A percentile compares a stretch with the other conserved stretches of the same genome.
Conservation (phyloP, 805 yeast genomes). For the Pachysolen tannophilus region DNA sequence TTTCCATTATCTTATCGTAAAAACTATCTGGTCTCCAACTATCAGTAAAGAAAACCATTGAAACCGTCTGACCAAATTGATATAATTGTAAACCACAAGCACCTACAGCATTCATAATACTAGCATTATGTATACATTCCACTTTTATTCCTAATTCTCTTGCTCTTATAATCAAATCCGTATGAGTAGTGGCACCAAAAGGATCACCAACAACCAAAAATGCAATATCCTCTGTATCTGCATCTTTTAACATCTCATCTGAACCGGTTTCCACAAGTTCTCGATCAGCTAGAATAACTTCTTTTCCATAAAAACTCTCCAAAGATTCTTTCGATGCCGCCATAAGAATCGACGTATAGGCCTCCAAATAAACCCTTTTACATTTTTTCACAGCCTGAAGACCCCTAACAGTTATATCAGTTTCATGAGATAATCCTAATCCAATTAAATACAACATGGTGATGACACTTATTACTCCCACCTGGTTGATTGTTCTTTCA, state of each 20-base stretch:
- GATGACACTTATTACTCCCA: too few relatives aligned
- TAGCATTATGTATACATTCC: slow-evolving; percentile 88
- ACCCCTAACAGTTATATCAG: slow-evolving; percentile 93
- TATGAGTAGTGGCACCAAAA: slow-evolving; percentile 97
- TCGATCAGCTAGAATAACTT: slow-evolving; percentile 84
- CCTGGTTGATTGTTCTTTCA: too few relatives aligned
- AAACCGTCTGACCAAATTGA: slow-evolving; percentile 95
- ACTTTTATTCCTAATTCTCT: slow-evolving; percentile 72
- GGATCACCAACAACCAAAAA: slow-evolving; percentile 96
- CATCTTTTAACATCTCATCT: slow-evolving; percentile 72
- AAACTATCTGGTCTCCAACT: slow-evolving; percentile 95
- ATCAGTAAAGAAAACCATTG: slow-evolving; percentile 92
- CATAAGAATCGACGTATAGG: slow-evolving; percentile 92
- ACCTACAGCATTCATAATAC: slow-evolving; percentile 97
- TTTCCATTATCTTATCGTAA: slow-evolving; percentile 82
- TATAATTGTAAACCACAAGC: slow-evolving; percentile 95
- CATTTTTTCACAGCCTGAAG: slow-evolving; percentile 76
- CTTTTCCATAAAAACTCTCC: slow-evolving; percentile 80
- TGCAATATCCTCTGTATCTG: slow-evolving; percentile 78
- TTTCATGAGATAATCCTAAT: slow-evolving; percentile 79
- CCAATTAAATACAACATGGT: slow-evolving; percentile 94
- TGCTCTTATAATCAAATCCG: slow-evolving; percentile 88
- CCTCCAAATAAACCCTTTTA: slow-evolving; percentile 89
- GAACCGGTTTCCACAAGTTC: slow-evolving; percentile 89
- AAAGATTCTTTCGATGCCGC: slow-evolving; percentile 71